Percentiles rank a stretch among this genome's conserved stretches.
These are phyloP conservation scores for Fusarium albidum DNA, from an alignment of 2,329 filamentous ascomycete genomes.

Conservation along the genomic window DNA sequence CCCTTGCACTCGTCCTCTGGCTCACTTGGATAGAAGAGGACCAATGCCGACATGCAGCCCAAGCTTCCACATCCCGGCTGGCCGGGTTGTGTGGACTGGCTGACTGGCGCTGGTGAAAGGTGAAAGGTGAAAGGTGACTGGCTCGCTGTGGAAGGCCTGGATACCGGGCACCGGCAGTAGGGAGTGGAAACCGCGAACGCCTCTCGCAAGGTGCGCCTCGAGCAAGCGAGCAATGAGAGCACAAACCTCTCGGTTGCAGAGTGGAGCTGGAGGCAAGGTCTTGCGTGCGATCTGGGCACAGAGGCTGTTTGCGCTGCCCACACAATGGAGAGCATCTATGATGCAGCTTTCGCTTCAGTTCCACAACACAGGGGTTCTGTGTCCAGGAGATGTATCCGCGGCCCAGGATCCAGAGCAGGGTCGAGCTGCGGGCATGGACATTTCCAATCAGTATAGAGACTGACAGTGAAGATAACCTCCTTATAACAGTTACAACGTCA, in stretches of 20 bases:
- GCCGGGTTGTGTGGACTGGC: slow-evolving; percentile 13
- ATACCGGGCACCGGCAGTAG: slow-evolving; percentile 28
- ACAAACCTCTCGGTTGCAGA: slow-evolving; percentile 25
- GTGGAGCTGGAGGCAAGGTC: slow-evolving; percentile 16
- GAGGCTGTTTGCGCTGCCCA: slow-evolving; percentile 24
- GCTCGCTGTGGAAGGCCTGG: slow-evolving; percentile 4
- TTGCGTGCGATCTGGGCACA: slow-evolving; percentile 22
- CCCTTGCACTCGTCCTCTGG: slow-evolving; percentile 8
- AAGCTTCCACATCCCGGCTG: slow-evolving; percentile 19
- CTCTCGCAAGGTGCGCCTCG: slow-evolving; percentile 10
- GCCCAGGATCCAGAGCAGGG: slow-evolving; percentile 19
- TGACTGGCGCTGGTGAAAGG: not conserved
- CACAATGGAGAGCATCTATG: slow-evolving; percentile 18
- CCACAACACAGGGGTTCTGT: slow-evolving; percentile 28
- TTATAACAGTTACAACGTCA: not conserved
- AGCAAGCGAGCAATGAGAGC: slow-evolving; percentile 15
- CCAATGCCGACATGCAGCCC: slow-evolving; percentile 20
- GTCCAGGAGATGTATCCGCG: slow-evolving; percentile 20
- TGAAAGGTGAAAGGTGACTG: not conserved
- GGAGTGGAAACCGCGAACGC: slow-evolving; percentile 17
- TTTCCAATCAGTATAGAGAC: not conserved
- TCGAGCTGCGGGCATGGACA: slow-evolving; percentile 3
- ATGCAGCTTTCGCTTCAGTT: slow-evolving; percentile 24
- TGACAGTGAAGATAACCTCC: not conserved
- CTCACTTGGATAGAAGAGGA: slow-evolving; percentile 8